These are phyloP conservation scores for Orbilia oligospora DNA, from an alignment of 2,329 filamentous ascomycete genomes.

Conservation along the genomic window DNA sequence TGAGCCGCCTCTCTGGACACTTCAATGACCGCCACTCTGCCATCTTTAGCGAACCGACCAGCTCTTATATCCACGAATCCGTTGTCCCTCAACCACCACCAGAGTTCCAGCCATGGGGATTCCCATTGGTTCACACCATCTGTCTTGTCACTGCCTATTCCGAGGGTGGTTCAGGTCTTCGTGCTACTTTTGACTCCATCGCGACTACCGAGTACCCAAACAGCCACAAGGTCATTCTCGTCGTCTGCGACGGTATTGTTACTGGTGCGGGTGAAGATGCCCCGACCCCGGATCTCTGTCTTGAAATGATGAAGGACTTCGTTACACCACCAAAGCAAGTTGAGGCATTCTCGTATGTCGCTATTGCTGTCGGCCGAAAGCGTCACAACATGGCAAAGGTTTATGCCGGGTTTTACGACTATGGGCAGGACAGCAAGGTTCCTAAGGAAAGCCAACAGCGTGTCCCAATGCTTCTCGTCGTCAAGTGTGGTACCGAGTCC, in stretches of 20 bases:
- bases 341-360: slow-evolving; percentile 92
- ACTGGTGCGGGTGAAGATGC: slow-evolving; percentile 89
- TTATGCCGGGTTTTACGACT: slow-evolving; percentile 98
- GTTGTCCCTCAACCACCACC: slow-evolving; percentile 96
- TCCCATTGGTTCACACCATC: slow-evolving; percentile 91
- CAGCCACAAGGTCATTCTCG: slow-evolving; percentile 96
- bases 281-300: slow-evolving; percentile 89
- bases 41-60: slow-evolving; percentile 58
- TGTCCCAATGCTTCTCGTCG: slow-evolving; percentile 96
- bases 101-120: slow-evolving; percentile 98
- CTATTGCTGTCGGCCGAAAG: slow-evolving; percentile 94
- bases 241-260: slow-evolving; percentile 97
- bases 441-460: slow-evolving; percentile 91
- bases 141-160: slow-evolving; percentile 98
- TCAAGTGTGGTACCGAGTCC: slow-evolving; percentile 94
- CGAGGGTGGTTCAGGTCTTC: slow-evolving; percentile 90
- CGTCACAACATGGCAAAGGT: slow-evolving; percentile 99
- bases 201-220: slow-evolving; percentile 99
- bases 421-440: slow-evolving; percentile 84
- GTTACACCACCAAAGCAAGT: slow-evolving; percentile 85
- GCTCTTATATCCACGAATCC: slow-evolving; percentile 83
- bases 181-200: slow-evolving; percentile 94
- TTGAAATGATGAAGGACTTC: slow-evolving; percentile 95
- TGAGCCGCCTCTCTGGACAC: slow-evolving; percentile 68
- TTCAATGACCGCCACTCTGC: slow-evolving; percentile 58